Evolutionary conservation across 2,329 filamentous ascomycete species (phyloP).

Genomic region (Colletotrichum tofieldiae): DNA sequence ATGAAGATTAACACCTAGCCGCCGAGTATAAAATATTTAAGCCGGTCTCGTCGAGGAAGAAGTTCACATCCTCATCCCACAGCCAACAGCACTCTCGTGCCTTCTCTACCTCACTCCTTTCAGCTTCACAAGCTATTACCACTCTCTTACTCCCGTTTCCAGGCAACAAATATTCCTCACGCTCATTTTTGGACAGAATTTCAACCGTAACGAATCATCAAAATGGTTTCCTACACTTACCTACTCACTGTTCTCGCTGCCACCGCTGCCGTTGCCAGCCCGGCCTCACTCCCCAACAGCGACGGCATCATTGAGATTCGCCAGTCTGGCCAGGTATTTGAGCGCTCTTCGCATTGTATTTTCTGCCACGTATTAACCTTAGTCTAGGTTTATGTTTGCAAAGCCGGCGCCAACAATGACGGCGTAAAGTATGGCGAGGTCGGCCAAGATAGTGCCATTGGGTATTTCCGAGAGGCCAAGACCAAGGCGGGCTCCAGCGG

Average conservation of each 20-base stretch:
- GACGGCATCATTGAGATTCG: not conserved
- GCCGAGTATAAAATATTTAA: too few species aligned
- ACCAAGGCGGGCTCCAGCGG: slow-evolving; percentile 1
- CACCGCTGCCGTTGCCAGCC: not conserved
- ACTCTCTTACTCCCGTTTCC: not conserved
- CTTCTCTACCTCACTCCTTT: not conserved
- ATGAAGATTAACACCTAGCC: not conserved
- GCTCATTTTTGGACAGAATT: too few species aligned
- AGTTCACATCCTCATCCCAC: not conserved
- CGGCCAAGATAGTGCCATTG: slow-evolving; percentile 2
- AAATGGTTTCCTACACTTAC: not conserved
- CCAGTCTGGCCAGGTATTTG: not conserved
- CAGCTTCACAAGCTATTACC: not conserved
- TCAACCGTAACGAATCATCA: too few species aligned
- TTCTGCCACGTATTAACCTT: not conserved
- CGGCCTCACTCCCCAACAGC: not conserved
- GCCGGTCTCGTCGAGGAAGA: not conserved
- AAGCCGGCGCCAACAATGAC: slow-evolving; percentile 1
- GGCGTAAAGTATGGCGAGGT: not conserved
- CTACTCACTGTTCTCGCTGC: slow-evolving; percentile 14
- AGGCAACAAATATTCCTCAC: not conserved
- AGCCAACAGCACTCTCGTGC: not conserved
- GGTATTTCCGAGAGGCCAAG: slow-evolving; percentile 4
- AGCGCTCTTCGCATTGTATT: not conserved
- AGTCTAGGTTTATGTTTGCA: not conserved